Base-by-base conservation (phyloP, 2,329 filamentous ascomycete species). In the Talaromyces rugulosus region DNA sequence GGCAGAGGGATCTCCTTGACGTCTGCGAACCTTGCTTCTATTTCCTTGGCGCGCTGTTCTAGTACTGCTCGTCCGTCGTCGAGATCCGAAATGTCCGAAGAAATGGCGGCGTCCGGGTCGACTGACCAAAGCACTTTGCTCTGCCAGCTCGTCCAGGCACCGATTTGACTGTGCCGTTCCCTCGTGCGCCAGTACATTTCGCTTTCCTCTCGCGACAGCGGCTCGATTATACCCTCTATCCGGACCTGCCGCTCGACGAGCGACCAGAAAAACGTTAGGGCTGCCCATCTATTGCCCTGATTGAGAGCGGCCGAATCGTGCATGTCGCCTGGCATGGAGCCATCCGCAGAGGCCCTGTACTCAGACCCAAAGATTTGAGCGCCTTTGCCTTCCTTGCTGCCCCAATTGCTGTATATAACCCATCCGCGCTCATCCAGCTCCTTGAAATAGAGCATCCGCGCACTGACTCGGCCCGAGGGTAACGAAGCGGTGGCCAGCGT, bases 361-460 rank as follows among this genome's bases (percentile, higher is more conserved):
- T 62, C 56, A 12, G 36, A 53, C 8, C 77, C 72, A 60, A 77
- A 78, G 1, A 80, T 74, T 60, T 79, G 75, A 34, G 68, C 70
- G 16, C 77, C 77, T 61, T 79, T 79, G 1, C 77, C 77, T 64
- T 88, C 87, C 31, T 83, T 78, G 63, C 87, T 91, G 63, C 87
- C 92, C 80, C 93, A 94, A 77, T 99, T 99, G 71, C 87, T 90
- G 82, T 98, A 99, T 56, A 99, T 83, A 51, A 98, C 92, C 77
- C 96, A 99, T 16, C 93, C 92, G 5, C 76, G 69, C 59, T 81
- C 77, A 75, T 98, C 93, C 28, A 98, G 86, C 81, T 98, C 95
- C 78, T 99, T 99, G 67, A 99, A 84, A 78, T 98, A 99, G 42
- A 99, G 92, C 68, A 92, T 84, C 63, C 95, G 91, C 3, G 91